phyloP scores from a whole-genome alignment of 1,284 basidiomycete genomes.

The Microbotryum intermedium region DNA sequence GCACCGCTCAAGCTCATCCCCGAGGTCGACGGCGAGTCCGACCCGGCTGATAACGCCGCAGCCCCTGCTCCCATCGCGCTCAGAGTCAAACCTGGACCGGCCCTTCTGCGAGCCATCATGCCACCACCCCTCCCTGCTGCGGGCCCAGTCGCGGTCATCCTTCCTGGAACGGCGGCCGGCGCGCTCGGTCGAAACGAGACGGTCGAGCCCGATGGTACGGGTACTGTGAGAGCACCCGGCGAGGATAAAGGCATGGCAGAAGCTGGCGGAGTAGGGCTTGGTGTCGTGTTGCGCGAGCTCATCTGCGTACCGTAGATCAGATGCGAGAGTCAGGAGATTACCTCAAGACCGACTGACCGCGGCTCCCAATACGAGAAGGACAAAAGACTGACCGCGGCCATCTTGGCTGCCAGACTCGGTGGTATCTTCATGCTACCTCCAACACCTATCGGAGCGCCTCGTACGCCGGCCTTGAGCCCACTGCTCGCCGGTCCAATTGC shows the following conservation, averaged over 20 bases:
- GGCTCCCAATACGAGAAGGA: too few relatives aligned
- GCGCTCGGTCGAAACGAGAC: constrained; percentile 33
- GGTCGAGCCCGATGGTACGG: constrained; percentile 36
- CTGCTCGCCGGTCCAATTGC: background rate
- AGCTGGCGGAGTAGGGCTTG: background rate
- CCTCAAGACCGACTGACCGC: background rate
- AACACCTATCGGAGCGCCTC: constrained; percentile 28
- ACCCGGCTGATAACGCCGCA: constrained; percentile 2
- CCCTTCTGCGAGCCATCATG: constrained; percentile 34
- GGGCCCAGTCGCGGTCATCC: constrained; percentile 23
- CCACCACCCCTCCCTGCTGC: constrained; percentile 29
- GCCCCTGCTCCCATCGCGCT: constrained; percentile 37
- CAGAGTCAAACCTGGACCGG: constrained; percentile 38
- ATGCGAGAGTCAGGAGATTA: background rate
- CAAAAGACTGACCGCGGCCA: constrained; percentile 62
- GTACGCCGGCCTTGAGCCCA: constrained; percentile 21
- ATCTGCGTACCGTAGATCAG: background rate
- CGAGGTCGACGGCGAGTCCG: background rate
- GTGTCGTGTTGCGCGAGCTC: too few relatives aligned
- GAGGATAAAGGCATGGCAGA: background rate
- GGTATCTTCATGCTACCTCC: constrained; percentile 49
- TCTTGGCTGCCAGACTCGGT: constrained; percentile 81
- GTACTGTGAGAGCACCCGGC: constrained; percentile 7
- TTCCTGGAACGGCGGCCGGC: constrained; percentile 8
- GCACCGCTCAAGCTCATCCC: background rate